Evolutionary conservation across 306 rosid species (phyloP).

Genomic region (Gastrolobium bilobum): DNA sequence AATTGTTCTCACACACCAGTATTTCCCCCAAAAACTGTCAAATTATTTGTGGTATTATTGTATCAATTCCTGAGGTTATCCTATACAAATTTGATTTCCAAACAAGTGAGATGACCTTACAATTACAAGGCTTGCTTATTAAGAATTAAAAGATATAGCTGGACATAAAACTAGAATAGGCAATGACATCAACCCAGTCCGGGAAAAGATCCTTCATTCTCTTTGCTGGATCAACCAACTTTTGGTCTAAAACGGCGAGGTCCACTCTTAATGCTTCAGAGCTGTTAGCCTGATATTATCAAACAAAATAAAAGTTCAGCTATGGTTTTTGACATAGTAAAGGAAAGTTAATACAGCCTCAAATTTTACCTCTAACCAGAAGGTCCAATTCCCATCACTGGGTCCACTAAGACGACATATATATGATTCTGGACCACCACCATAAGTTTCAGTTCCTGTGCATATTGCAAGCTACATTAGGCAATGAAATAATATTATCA

Average conservation of each 20-base stretch:
- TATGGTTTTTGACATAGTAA: neutral
- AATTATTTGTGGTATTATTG: neutral
- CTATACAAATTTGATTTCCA: constrained; percentile 46
- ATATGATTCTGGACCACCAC: constrained; percentile 82
- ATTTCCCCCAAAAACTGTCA: too few relatives aligned
- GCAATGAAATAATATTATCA: constrained; percentile 36
- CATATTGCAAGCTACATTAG: constrained; percentile 36
- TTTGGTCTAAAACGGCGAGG: constrained; percentile 86
- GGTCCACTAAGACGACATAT: constrained; percentile 86
- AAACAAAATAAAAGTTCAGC: constrained; percentile 30
- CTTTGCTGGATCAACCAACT: constrained; percentile 68
- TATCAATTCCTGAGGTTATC: constrained; percentile 39
- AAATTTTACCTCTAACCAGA: constrained; percentile 89
- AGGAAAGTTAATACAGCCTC: constrained; percentile 27
- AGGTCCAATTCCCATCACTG: constrained; percentile 79
- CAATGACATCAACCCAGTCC: constrained; percentile 80
- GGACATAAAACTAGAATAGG: constrained; percentile 84
- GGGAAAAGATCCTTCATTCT: constrained; percentile 85
- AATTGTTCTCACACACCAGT: too few relatives aligned
- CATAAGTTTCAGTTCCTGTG: constrained; percentile 70
- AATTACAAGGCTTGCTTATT: constrained; percentile 15
- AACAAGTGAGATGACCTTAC: neutral
- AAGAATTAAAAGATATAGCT: constrained; percentile 60
- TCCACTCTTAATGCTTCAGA: constrained; percentile 78
- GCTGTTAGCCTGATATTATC: constrained; percentile 68